phyloP scores from a whole-genome alignment of 2,329 filamentous ascomycete species.

The Colletotrichum limetticola region DNA sequence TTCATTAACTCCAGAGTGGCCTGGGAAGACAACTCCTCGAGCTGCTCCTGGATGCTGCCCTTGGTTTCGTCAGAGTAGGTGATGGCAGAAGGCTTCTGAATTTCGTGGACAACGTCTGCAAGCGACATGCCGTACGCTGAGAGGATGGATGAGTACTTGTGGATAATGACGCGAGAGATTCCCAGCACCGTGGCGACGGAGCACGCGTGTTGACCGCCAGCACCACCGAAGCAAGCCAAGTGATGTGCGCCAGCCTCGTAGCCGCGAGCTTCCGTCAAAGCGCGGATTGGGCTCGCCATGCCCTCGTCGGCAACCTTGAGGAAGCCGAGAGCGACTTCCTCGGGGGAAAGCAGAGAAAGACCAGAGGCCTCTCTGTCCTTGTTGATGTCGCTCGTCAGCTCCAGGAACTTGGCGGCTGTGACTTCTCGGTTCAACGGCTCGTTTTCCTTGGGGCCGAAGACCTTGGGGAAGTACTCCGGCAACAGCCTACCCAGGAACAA shows the following conservation, averaged over 20 bases:
- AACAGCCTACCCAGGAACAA: slow-evolving; percentile 70
- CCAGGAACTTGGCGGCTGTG: slow-evolving; percentile 50
- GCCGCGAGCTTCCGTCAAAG: slow-evolving; percentile 48
- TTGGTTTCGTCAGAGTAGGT: slow-evolving; percentile 36
- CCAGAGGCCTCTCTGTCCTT: slow-evolving; percentile 40
- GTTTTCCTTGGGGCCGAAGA: slow-evolving; percentile 76
- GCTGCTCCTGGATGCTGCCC: slow-evolving; percentile 37
- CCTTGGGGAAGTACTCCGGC: slow-evolving; percentile 77
- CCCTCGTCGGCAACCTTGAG: slow-evolving; percentile 49
- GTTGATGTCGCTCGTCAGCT: slow-evolving; percentile 56
- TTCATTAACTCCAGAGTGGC: slow-evolving; percentile 39
- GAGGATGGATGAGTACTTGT: slow-evolving; percentile 56
- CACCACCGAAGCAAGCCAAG: slow-evolving; percentile 48
- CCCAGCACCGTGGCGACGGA: slow-evolving; percentile 54
- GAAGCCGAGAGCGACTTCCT: slow-evolving; percentile 51
- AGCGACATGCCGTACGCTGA: slow-evolving; percentile 59
- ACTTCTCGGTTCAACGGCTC: slow-evolving; percentile 58
- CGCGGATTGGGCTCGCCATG: slow-evolving; percentile 49
- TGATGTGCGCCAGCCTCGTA: slow-evolving; percentile 48
- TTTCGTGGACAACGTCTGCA: slow-evolving; percentile 56
- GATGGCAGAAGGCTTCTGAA: slow-evolving; percentile 48
- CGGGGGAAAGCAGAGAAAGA: slow-evolving; percentile 42
- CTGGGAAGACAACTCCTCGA: slow-evolving; percentile 46
- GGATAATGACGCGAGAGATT: slow-evolving; percentile 54
- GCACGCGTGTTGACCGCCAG: slow-evolving; percentile 56